phyloP scores from a whole-genome alignment of 139 green algal genomes.

The Mesotaenium endlicherianum region DNA sequence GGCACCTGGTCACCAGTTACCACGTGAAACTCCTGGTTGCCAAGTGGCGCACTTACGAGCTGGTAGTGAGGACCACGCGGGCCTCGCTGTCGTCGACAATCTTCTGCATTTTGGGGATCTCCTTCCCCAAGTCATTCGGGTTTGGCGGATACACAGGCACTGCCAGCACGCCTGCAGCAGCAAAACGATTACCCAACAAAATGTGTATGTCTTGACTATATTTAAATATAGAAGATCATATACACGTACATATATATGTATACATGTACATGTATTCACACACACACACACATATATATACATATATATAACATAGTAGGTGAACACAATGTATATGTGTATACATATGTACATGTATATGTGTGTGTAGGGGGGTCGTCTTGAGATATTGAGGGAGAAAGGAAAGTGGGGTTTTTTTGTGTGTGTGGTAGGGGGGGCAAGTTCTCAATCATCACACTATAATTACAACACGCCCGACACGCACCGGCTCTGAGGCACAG shows the following conservation, averaged over 20 bases:
- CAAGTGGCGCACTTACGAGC: background rate
- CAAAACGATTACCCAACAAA: background rate
- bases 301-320: no score
- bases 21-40: no score
- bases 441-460: background rate
- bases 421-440: background rate
- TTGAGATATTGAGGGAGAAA: background rate
- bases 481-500: background rate
- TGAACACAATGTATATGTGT: no score
- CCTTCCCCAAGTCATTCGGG: conserved; percentile 20
- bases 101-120: conserved; percentile 22
- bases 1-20: no score
- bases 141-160: conserved; percentile 56
- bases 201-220: no score
- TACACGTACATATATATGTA: no score
- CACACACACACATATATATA: no score
- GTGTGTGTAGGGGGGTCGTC: no score
- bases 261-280: no score
- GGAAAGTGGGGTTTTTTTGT: background rate
- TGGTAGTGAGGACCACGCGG: conserved; percentile 43
- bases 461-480: background rate
- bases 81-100: conserved; percentile 15
- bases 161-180: conserved; percentile 16
- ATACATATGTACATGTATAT: no score
- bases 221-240: no score